Conservation (phyloP, 441 rosid genomes). For the Iberis amara region DNA sequence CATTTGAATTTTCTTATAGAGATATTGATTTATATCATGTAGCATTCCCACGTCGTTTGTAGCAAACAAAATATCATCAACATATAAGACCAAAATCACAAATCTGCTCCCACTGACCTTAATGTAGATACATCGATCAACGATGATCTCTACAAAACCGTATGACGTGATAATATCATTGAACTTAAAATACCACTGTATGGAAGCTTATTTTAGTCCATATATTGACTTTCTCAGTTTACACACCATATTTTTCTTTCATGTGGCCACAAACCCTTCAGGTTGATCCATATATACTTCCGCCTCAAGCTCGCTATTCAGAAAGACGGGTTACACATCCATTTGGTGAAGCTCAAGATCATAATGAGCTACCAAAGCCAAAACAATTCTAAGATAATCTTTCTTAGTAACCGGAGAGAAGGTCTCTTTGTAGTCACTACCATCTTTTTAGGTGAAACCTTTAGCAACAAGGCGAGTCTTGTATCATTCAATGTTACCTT, state of each 20-base stretch:
- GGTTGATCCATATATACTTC: background rate
- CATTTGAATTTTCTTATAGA: background rate
- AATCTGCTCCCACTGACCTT: background rate
- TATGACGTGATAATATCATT: background rate
- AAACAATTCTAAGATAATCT: background rate
- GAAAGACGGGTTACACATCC: background rate
- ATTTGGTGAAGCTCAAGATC: background rate
- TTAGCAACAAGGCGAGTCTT: background rate
- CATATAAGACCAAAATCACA: background rate
- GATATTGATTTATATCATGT: background rate
- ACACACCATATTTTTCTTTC: background rate
- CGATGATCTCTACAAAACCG: background rate
- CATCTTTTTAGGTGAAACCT: background rate
- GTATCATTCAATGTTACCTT: background rate
- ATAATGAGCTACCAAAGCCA: background rate
- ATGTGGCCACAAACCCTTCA: background rate
- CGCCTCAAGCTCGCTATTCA: background rate
- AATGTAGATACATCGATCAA: background rate
- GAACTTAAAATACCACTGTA: background rate
- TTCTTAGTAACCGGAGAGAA: background rate
- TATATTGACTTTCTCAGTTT: background rate
- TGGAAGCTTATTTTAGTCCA: background rate
- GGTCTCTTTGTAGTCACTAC: background rate
- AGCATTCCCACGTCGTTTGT: background rate
- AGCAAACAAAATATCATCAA: background rate